Evolutionary conservation across 192 early-diverging fungal genomes (phyloP).

Genomic region (Jimgerdemannia lactiflua): DNA sequence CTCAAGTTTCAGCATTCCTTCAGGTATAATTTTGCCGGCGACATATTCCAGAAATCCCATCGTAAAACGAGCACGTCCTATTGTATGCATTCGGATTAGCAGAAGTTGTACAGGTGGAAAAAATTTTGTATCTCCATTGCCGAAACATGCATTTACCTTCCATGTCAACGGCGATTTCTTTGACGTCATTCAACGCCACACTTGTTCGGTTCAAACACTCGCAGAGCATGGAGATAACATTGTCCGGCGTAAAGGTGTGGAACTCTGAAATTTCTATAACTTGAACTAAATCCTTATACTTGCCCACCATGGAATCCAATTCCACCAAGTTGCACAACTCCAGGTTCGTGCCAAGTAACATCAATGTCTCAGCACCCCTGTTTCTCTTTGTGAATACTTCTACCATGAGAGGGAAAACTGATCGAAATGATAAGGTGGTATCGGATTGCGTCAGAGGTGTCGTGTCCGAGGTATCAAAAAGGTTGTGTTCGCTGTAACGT

Average conservation of each 20-base stretch:
- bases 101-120: too few relatives aligned
- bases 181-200: neutral
- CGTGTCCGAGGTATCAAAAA: neutral
- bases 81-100: neutral
- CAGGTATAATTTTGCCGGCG: neutral
- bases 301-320: neutral
- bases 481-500: neutral
- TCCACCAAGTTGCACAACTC: neutral
- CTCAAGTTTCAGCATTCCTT: neutral
- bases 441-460: neutral
- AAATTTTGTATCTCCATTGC: neutral
- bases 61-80: neutral
- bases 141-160: neutral
- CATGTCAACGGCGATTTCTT: neutral
- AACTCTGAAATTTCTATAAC: neutral
- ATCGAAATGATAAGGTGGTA: neutral
- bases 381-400: neutral
- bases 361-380: neutral
- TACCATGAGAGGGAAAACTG: neutral
- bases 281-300: neutral
- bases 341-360: neutral
- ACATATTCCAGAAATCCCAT: neutral
- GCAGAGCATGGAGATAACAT: too few relatives aligned
- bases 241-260: neutral
- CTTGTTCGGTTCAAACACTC: neutral